Base-by-base conservation (phyloP, 164 flowering plant species). In the Magnolia officinalis region DNA sequence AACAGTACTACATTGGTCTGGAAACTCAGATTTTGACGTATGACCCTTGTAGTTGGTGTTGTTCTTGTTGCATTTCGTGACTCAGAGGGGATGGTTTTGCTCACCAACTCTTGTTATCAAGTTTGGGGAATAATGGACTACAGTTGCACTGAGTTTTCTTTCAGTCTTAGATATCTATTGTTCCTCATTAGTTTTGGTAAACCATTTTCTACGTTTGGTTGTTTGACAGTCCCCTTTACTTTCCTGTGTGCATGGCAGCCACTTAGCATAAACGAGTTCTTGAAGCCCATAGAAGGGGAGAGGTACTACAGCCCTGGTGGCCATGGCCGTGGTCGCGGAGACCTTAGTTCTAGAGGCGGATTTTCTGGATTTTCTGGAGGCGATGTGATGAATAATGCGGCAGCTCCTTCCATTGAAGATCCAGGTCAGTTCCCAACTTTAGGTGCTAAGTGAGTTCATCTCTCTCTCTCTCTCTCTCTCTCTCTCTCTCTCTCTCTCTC, bases 281-380 rank as follows among this genome's bases (percentile, higher is more conserved):
- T 95, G 89, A 95, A 93, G 90, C 95, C 98, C 37, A 90, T 91
- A 75, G 96, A 91, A 16, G 95, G 97, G 16, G 97, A 89, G 75
- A 86, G 79, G 78, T 81, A 74, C 84, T 88, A 89, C 18, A 29
- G 70, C 9, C n/a, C 50, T 18, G 88, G 94, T 14, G 93, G 93
- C 2, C 94, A 96, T 9, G 92, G 93, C 1, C 80, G 97, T 1
- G 97, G 98, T 2, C 89, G 92, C 2, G 85, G 90, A 50, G 94
- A 92, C 1, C 90, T 93, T 78, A 97, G 95, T n/a, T 67, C 86
- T 2, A 82, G 94, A 74, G 93, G 93, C 70, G 99, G 98, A 0
- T 89, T 24, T 68, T 70, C 80, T 64, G 85, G 87, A 23, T 26
- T 26, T 24, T 24, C 26, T 24, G 87, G 83, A 71, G 76, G 8